phyloP scores from a whole-genome alignment of 495 filamentous ascomycete species.

The Penicillium egyptiacum region DNA sequence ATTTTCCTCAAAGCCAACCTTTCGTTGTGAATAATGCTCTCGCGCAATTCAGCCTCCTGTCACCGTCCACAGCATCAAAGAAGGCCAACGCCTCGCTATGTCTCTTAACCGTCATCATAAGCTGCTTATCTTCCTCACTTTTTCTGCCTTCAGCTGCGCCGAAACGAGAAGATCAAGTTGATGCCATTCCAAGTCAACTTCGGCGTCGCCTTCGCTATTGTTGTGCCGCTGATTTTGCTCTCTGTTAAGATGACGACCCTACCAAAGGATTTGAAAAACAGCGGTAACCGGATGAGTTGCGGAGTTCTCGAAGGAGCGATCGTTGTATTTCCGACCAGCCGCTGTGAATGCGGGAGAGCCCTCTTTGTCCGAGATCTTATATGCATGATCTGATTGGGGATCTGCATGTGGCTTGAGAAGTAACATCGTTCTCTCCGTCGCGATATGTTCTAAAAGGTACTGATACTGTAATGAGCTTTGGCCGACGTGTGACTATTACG shows the following conservation, averaged over 20 bases:
- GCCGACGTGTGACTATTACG: no score
- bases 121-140: slow-evolving; percentile 14
- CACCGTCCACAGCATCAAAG: slow-evolving; percentile 31
- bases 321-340: slow-evolving; percentile 17
- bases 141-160: slow-evolving; percentile 21
- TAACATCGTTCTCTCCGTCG: slow-evolving; percentile 11
- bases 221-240: not conserved
- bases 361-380: slow-evolving; percentile 7
- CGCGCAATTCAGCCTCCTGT: slow-evolving; percentile 28
- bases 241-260: slow-evolving; percentile 30
- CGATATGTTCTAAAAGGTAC: slow-evolving; percentile 19
- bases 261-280: slow-evolving; percentile 14
- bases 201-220: slow-evolving; percentile 14
- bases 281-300: slow-evolving; percentile 20
- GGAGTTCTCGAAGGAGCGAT: slow-evolving; percentile 19
- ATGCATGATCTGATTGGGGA: not conserved
- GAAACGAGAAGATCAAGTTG: slow-evolving; percentile 25
- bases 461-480: no score
- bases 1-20: slow-evolving; percentile 19
- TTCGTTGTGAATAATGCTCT: slow-evolving; percentile 31
- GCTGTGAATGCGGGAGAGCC: slow-evolving; percentile 12
- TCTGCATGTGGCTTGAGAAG: slow-evolving; percentile 15
- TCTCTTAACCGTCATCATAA: slow-evolving; percentile 19
- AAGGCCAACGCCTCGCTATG: slow-evolving; percentile 21
- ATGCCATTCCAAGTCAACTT: slow-evolving; percentile 9